phyloP scores from a whole-genome alignment of 495 filamentous ascomycete genomes.

The Friedmanniomyces endolithicus region DNA sequence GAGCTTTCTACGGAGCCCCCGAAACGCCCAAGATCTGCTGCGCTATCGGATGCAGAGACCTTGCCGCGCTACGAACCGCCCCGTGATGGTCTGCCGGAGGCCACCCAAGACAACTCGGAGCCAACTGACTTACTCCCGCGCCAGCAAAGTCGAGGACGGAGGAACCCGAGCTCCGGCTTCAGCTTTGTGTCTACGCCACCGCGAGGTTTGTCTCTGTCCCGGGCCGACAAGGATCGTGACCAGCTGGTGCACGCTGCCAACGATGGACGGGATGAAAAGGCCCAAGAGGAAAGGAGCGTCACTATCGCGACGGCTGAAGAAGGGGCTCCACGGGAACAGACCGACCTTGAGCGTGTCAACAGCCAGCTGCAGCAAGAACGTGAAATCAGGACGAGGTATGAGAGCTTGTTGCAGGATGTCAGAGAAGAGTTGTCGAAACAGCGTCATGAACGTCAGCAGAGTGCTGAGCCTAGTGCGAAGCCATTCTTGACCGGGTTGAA shows the following conservation, averaged over 20 bases:
- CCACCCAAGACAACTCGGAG: neutral
- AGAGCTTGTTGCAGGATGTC: neutral
- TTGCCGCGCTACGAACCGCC: neutral
- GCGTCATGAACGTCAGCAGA: neutral
- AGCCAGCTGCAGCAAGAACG: neutral
- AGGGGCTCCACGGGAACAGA: neutral
- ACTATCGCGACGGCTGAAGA: neutral
- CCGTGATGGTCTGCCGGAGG: neutral
- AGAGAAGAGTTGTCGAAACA: neutral
- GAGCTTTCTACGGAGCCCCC: neutral
- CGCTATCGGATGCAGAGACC: neutral
- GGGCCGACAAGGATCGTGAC: neutral
- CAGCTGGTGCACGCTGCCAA: neutral
- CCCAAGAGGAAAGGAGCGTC: neutral
- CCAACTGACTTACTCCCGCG: neutral
- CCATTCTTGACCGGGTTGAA: conserved; percentile 1
- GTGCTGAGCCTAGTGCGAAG: neutral
- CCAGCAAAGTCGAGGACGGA: neutral
- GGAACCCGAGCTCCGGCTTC: neutral
- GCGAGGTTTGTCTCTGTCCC: neutral
- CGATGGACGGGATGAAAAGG: neutral
- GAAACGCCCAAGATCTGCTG: neutral
- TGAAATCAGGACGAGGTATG: neutral
- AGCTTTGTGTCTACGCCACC: neutral
- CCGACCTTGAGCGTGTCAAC: neutral